Percentiles rank a stretch among this genome's conserved stretches.
Evolutionary conservation across 2,329 filamentous ascomycete genomes (phyloP).

Genomic region (Verticillium dahliae): DNA sequence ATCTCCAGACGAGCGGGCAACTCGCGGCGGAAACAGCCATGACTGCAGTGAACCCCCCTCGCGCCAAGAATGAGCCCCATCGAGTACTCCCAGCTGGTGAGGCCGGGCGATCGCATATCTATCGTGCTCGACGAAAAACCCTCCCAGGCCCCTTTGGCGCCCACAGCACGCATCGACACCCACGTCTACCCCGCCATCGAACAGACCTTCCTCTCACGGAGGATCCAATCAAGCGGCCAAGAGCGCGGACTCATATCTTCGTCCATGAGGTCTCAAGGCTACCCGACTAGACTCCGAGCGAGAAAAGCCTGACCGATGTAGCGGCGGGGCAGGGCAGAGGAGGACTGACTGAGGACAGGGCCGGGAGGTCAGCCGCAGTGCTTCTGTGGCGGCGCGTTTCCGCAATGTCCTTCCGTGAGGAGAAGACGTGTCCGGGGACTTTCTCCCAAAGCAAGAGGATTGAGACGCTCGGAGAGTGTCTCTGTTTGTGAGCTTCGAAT

Average conservation of each 20-base stretch:
- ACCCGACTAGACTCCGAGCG: constrained; percentile 7
- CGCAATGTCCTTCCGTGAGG: constrained; percentile 50
- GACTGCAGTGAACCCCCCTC: constrained; percentile 60
- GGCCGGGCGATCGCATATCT: constrained; percentile 93
- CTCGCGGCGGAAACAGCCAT: background rate
- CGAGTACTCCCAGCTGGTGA: constrained; percentile 71
- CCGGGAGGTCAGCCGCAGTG: constrained; percentile 81
- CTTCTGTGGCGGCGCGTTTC: constrained; percentile 99
- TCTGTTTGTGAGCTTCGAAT: constrained; percentile 98
- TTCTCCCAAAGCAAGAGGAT: constrained; percentile 87
- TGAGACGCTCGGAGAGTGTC: constrained; percentile 34
- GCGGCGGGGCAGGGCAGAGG: constrained; percentile 33
- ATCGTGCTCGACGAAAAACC: constrained; percentile 84
- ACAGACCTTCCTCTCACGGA: background rate
- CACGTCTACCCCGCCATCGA: constrained; percentile 19
- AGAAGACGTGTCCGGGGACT: constrained; percentile 89
- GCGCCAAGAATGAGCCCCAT: constrained; percentile 99
- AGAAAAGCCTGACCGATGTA: constrained; percentile 31
- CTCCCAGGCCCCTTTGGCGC: constrained; percentile 36
- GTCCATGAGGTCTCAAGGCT: constrained; percentile 51
- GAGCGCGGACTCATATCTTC: constrained; percentile 84
- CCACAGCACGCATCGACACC: constrained; percentile 19
- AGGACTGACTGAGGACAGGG: constrained; percentile 38
- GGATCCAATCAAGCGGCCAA: constrained; percentile 7
- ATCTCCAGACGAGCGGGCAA: background rate